Evolutionary conservation across 257 asterid genomes (phyloP).

Genomic region (Solanum sitiens): DNA sequence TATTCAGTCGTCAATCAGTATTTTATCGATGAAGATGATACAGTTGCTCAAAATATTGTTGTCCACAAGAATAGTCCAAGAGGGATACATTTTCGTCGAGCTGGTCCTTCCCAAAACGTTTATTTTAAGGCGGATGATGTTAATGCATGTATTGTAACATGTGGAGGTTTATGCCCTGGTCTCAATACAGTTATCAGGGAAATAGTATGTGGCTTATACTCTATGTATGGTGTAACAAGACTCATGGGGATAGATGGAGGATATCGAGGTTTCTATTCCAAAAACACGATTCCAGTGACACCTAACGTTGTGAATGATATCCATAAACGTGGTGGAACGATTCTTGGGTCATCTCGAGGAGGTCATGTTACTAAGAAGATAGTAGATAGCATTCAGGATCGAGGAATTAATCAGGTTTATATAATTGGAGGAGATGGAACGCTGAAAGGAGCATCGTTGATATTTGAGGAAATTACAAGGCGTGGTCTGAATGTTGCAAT

Average conservation of each 20-base stretch:
- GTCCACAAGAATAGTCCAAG: constrained; percentile 68
- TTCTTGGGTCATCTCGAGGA: neutral
- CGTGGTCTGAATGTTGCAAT: neutral
- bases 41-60: constrained; percentile 67
- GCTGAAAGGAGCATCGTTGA: neutral
- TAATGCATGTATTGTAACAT: constrained; percentile 80
- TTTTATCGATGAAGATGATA: constrained; percentile 68
- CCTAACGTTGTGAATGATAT: neutral
- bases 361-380: neutral
- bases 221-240: constrained; percentile 72
- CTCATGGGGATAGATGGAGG: constrained; percentile 60
- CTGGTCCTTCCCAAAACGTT: constrained; percentile 87
- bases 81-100: constrained; percentile 84
- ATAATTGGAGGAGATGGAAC: neutral
- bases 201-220: constrained; percentile 53
- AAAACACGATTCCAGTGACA: neutral
- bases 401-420: neutral
- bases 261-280: neutral
- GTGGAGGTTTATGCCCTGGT: constrained; percentile 92
- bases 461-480: neutral
- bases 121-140: constrained; percentile 74
- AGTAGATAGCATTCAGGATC: neutral
- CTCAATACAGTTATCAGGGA: constrained; percentile 25
- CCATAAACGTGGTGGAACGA: neutral
- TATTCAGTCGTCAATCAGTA: constrained; percentile 87